Evolutionary conservation across 495 filamentous ascomycete genomes (phyloP).

Genomic region (Lasiosphaeria ovina): DNA sequence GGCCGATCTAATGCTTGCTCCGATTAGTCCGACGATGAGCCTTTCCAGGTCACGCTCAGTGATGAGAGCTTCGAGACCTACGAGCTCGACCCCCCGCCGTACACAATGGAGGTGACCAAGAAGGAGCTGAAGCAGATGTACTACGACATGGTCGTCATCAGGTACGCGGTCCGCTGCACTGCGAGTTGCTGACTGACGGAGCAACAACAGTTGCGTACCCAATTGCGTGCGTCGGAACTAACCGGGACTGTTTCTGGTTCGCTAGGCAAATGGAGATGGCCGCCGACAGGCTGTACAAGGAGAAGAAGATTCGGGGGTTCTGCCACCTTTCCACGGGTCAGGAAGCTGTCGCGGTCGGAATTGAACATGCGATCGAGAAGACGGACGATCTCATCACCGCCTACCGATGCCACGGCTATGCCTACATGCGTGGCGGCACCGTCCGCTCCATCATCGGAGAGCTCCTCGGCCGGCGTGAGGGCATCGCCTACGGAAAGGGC

Average conservation of each 20-base stretch:
- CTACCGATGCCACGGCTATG: conserved; percentile 98
- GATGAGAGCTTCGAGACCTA: conserved; percentile 99
- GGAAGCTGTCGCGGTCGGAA: conserved; percentile 94
- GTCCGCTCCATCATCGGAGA: conserved; percentile 95
- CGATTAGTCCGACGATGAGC: conserved; percentile 83
- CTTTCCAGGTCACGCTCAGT: conserved; percentile 87
- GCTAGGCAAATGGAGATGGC: conserved; percentile 98
- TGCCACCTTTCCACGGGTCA: conserved; percentile 97
- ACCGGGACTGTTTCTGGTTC: neutral
- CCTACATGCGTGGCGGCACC: conserved; percentile 90
- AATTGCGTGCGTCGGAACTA: neutral
- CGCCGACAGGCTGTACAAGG: conserved; percentile 95
- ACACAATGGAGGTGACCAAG: conserved; percentile 91
- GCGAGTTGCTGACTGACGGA: neutral
- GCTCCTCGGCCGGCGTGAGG: conserved; percentile 88
- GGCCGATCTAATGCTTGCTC: conserved; percentile 5
- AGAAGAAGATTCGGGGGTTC: conserved; percentile 99
- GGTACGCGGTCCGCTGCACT: conserved; percentile 50
- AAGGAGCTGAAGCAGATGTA: conserved; percentile 98
- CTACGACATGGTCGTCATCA: conserved; percentile 89
- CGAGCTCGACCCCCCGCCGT: conserved; percentile 91
- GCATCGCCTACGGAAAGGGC: conserved; percentile 98
- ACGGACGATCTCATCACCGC: conserved; percentile 93
- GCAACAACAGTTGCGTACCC: neutral
- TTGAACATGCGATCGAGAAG: conserved; percentile 91